Conservation (phyloP, 106 monocot genomes). For the Dendrobium officinale region DNA sequence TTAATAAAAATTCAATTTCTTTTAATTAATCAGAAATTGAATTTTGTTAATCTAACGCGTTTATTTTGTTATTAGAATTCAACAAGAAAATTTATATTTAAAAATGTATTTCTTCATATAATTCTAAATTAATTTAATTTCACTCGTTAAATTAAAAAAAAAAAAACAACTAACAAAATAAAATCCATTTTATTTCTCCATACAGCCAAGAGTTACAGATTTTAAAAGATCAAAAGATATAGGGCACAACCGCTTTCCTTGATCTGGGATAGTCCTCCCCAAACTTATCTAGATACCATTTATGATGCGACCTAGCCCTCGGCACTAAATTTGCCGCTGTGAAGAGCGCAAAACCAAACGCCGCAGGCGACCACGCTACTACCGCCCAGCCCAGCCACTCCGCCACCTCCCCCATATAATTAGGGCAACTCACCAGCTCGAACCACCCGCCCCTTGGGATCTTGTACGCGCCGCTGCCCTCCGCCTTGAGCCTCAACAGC, state of each 20-base stretch:
- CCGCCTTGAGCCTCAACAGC: slow-evolving; percentile 51
- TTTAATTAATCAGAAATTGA: no score
- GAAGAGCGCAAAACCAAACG: slow-evolving; percentile 63
- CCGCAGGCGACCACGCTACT: slow-evolving; percentile 62
- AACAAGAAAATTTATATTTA: no score
- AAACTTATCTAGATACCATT: slow-evolving; percentile 78
- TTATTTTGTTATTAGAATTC: no score
- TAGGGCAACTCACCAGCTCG: slow-evolving; percentile 69
- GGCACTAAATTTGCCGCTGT: slow-evolving; percentile 76
- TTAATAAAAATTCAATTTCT: no score
- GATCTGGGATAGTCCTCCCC: slow-evolving; percentile 45
- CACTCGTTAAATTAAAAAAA: no score
- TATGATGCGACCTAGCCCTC: slow-evolving; percentile 47
- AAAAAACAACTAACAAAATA: no score
- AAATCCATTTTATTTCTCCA: no score
- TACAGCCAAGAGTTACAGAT: not conserved
- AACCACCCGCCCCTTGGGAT: slow-evolving; percentile 80
- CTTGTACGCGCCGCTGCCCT: slow-evolving; percentile 47
- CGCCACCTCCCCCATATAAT: slow-evolving; percentile 79
- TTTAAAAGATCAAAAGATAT: slow-evolving; percentile 15
- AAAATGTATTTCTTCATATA: no score
- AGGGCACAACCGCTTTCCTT: slow-evolving; percentile 65
- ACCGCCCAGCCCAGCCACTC: slow-evolving; percentile 93
- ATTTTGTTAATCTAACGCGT: no score
- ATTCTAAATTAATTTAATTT: no score